These are phyloP conservation scores for Chaetomium fimeti DNA, from an alignment of 495 filamentous ascomycete species.

Conservation along the genomic window DNA sequence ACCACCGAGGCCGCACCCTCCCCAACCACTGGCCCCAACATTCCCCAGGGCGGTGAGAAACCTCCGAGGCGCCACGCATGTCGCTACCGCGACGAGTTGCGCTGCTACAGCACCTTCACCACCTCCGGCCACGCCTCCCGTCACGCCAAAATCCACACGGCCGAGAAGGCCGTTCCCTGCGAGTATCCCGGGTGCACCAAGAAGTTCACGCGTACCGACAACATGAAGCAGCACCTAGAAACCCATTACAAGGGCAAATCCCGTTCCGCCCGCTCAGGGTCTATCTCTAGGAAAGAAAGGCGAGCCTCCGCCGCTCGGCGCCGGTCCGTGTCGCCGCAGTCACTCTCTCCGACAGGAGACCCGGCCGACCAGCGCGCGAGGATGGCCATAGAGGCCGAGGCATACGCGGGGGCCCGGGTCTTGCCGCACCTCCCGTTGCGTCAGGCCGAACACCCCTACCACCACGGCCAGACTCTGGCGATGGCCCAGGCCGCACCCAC, in stretches of 20 bases:
- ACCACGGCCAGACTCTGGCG: too few relatives aligned
- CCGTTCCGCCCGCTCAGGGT: slow-evolving; percentile 35
- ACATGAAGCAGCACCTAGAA: slow-evolving; percentile 96
- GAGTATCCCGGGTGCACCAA: slow-evolving; percentile 76
- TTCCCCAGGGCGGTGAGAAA: slow-evolving; percentile 32
- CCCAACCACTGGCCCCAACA: slow-evolving; percentile 39
- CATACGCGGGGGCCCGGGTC: too few relatives aligned
- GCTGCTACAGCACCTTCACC: slow-evolving; percentile 82
- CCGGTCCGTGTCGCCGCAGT: slow-evolving; percentile 19
- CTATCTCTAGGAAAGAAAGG: slow-evolving; percentile 29
- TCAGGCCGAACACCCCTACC: too few relatives aligned
- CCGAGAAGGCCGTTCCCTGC: slow-evolving; percentile 89
- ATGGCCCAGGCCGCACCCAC: too few relatives aligned
- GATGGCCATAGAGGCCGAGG: too few relatives aligned
- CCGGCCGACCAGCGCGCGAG: too few relatives aligned
- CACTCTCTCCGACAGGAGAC: too few relatives aligned
- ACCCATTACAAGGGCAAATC: slow-evolving; percentile 69
- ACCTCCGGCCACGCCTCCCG: slow-evolving; percentile 96
- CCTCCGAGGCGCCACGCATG: slow-evolving; percentile 63
- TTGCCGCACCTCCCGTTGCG: too few relatives aligned
- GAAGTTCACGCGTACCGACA: slow-evolving; percentile 93
- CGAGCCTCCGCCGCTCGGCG: slow-evolving; percentile 24
- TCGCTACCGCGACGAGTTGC: slow-evolving; percentile 61
- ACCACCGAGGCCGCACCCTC: slow-evolving; percentile 5
- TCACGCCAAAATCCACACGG: slow-evolving; percentile 94